Evolutionary conservation across 2,329 filamentous ascomycete genomes (phyloP), one percentile per base, ranked within the genome.

Genomic region (Anthostomella pinea): DNA sequence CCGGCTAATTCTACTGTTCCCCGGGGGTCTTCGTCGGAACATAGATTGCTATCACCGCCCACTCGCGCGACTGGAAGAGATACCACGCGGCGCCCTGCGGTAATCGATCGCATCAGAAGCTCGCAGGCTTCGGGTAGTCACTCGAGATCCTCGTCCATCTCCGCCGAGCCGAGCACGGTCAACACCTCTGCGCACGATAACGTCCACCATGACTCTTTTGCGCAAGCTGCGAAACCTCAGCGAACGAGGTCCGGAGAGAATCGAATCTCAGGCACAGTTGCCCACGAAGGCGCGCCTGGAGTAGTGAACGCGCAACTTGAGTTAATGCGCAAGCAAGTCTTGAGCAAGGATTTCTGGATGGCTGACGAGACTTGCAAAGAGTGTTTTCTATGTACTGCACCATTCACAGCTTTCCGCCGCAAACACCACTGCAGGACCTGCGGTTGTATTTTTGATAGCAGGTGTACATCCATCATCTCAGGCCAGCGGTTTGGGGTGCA

Each of bases 331-430:
- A 86, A 87, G 53, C 89, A 91, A 56, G 83, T 98, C 6, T 68
- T 97, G 29, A 95, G 87, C 59, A 93, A 90, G 56, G 90, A 97
- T 51, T 97, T 95, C 53, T 97, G 91, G 93, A 98, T 98, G 93
- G 87, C 89, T 41, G 93, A 98, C 58, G 93, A 97, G 57, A 96
- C 94, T 45, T 94, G 91, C 41, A 97, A 95, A 59, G 91, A 96
- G 53, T 98, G 93, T 57, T 98, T 96, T 59, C 79, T 87, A 28
- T 98, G 93, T 54, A 87, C 87, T 28, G 85, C 87, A 40, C 77
- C 86, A 2, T 98, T 98, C 57, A 89, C 88, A 0, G 93, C 91
- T 1, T 97, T 97, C 58, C 79, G 93, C 41, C 81, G 93, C 48
- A 98, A 98, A 58, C 93, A 98, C 60, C 93, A 98, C 63, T 98